Base-by-base conservation (phyloP, 2,329 filamentous ascomycete genomes). In the Paraconiothyrium sp. region DNA sequence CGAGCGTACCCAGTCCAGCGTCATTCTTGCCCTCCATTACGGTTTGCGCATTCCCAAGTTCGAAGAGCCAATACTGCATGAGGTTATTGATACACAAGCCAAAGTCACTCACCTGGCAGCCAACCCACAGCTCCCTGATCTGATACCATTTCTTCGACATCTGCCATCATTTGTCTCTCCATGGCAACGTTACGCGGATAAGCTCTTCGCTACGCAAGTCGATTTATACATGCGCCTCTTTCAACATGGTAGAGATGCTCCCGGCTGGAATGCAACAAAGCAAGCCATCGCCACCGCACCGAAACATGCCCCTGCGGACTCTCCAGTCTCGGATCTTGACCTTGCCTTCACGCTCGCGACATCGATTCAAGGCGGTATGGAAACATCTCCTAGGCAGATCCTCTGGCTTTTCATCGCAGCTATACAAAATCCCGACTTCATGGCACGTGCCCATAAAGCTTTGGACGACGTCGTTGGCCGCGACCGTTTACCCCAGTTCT, bases 251-350 rank as follows among this genome's bases (percentile, higher is more conserved):
- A 52, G 34, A 39, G 49, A 52, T 39, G n/a, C 49, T 13, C 49
- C 49, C 9, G 49, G 49, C 11, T 52, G 49, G 49, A 52, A 52
- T 22, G 49, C 49, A n/a, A 52, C 49, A 52, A 52, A 52, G 49
- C 49, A 52, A 39, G 49, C 49, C 34, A 37, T 52, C 11, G 32
- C 49, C 20, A 52, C 49, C 34, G 49, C 49, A 24, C 49, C 34
- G n/a, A 52, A 52, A 16, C 32, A 52, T n/a, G 49, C 49, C 22
- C 49, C 49, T 14, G 34, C 32, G 8, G 32, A 37, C 34, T 37
- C 49, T 20, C 49, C 34, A 52, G 32, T 52, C 2, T 24, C n/a
- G 16, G 49, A 52, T 24, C 49, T 52, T 14, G 49, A 52, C 11
- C 49, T 52, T 14, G 49, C 34, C 7, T 52, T 52, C 49, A 52